These are phyloP conservation scores for Chernovozyma aurita DNA, from an alignment of 1,139 yeast genomes.

Conservation along the genomic window DNA sequence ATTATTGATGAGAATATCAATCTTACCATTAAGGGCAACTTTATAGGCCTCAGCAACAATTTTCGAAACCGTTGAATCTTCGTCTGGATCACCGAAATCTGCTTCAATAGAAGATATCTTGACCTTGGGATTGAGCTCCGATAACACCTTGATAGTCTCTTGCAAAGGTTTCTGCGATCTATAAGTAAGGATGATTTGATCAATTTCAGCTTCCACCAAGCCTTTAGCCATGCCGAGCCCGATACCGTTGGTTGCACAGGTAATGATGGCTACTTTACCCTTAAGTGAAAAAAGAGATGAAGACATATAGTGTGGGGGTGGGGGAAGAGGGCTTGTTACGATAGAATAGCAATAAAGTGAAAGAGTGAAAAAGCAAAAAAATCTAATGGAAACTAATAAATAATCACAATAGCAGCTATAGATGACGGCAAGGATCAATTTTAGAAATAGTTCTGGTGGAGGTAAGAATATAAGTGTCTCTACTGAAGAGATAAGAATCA, in stretches of 20 bases:
- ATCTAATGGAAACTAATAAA: no score
- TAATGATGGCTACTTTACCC: conserved; percentile 30
- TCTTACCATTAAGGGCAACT: conserved; percentile 25
- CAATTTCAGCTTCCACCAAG: conserved; percentile 29
- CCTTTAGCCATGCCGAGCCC: conserved; percentile 34
- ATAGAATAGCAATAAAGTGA: no score
- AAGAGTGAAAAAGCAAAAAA: no score
- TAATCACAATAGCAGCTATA: no score
- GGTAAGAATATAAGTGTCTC: no score
- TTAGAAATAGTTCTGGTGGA: no score
- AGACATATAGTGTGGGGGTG: no score
- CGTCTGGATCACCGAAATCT: conserved; percentile 17
- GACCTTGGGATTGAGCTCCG: conserved; percentile 16
- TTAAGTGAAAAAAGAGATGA: conserved; percentile 27
- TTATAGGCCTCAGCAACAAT: conserved; percentile 18
- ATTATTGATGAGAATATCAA: conserved; percentile 52
- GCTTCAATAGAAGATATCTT: conserved; percentile 16
- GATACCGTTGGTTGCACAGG: conserved; percentile 35
- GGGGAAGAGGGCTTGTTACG: no score
- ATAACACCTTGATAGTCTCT: conserved; percentile 15
- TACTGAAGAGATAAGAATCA: no score
- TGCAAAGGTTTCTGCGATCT: conserved; percentile 15
- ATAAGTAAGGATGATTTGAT: conserved; percentile 24
- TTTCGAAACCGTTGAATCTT: conserved; percentile 11
- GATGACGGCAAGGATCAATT: no score